phyloP scores from a whole-genome alignment of 139 green algal species.

The Chlorella sp. region DNA sequence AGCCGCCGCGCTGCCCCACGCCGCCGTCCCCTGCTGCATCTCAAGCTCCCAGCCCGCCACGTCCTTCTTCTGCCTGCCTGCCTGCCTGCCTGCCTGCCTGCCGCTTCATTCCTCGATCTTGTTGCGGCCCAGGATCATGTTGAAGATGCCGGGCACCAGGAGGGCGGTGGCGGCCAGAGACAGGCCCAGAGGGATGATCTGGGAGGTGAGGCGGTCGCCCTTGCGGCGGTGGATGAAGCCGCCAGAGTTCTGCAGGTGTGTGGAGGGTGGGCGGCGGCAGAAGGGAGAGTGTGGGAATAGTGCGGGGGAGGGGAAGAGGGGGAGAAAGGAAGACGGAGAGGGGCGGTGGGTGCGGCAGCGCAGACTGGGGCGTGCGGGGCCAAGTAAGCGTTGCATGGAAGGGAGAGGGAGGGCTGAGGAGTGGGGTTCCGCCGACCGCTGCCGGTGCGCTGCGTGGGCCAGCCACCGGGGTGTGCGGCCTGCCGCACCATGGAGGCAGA shows the following conservation, averaged over 20 bases:
- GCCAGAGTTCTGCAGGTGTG: not conserved
- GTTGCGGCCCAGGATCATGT: not conserved
- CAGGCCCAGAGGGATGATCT: slow-evolving; percentile 7
- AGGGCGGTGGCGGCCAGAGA: not conserved
- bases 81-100: too few relatives aligned
- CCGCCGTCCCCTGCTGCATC: too few relatives aligned
- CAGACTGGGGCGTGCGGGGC: too few relatives aligned
- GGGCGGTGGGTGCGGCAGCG: too few relatives aligned
- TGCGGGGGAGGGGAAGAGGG: too few relatives aligned
- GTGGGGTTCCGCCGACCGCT: not conserved
- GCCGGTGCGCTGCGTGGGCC: too few relatives aligned
- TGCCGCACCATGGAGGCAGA: too few relatives aligned
- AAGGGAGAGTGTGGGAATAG: not conserved
- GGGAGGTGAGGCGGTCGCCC: not conserved
- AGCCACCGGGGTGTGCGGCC: too few relatives aligned
- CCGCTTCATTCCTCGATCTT: too few relatives aligned
- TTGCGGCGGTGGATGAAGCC: not conserved
- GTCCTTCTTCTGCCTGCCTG: too few relatives aligned
- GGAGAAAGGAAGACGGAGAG: too few relatives aligned
- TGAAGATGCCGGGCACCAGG: slow-evolving; percentile 1
- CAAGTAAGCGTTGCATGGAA: not conserved
- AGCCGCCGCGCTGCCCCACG: not conserved
- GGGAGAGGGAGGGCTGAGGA: not conserved
- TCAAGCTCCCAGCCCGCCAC: not conserved
- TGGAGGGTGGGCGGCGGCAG: not conserved